Conservation (phyloP, 768 basidiomycete genomes). For the Amyloporia xantha region DNA sequence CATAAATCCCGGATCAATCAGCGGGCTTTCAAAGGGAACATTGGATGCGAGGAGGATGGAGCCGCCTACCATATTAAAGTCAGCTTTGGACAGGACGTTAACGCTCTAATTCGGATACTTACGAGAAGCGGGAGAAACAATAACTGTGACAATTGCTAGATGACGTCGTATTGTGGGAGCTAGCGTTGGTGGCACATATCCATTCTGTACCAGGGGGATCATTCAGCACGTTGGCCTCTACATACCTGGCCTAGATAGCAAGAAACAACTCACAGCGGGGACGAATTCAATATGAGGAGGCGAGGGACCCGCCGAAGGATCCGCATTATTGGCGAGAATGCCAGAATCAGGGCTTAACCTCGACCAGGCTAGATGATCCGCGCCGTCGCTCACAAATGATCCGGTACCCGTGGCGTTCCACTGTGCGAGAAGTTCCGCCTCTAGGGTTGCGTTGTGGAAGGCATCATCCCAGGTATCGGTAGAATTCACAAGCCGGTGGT, state of each 20-base stretch:
- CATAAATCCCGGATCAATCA: constrained; percentile 23
- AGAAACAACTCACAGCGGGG: constrained; percentile 4
- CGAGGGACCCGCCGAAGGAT: constrained; percentile 11
- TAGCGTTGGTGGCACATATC: no score
- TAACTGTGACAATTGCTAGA: constrained; percentile 9
- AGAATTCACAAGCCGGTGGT: constrained; percentile 11
- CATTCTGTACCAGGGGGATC: no score
- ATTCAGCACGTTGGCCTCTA: no score
- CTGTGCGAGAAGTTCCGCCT: constrained; percentile 2
- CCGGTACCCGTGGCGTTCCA: constrained; percentile 13
- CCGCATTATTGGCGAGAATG: constrained; percentile 1
- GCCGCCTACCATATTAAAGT: constrained; percentile 17
- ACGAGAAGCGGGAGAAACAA: constrained; percentile 22
- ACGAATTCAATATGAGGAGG: constrained; percentile 13
- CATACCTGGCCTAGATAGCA: no score
- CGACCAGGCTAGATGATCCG: constrained; percentile 8
- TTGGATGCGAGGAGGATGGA: constrained; percentile 18
- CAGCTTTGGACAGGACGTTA: background rate
- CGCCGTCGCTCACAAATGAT: constrained; percentile 2
- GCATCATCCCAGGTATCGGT: constrained; percentile 10
- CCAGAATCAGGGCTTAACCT: constrained; percentile 4
- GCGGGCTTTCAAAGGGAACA: constrained; percentile 19
- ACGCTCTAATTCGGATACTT: constrained; percentile 2
- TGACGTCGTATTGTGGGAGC: no score
- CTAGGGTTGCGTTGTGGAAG: constrained; percentile 9